A percentile compares a stretch with the other conserved stretches of the same genome.
Evolutionary conservation across 2,329 filamentous ascomycete species (phyloP).

Genomic region (Botryotinia narcissicola): DNA sequence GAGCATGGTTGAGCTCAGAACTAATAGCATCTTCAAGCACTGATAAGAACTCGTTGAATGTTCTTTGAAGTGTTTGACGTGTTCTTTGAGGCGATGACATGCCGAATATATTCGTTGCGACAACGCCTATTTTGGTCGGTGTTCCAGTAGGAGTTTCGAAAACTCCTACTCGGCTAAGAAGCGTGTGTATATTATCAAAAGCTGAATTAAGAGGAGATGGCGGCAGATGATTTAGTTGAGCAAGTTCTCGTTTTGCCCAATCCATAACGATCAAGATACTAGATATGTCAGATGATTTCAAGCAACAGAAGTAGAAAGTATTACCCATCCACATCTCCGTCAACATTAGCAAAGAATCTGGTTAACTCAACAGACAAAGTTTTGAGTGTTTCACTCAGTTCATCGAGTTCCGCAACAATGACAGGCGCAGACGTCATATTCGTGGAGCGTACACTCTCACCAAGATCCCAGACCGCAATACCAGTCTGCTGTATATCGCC

Average conservation of each 20-base stretch:
- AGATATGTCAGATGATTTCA: slow-evolving; percentile 29
- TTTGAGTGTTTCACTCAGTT: slow-evolving; percentile 81
- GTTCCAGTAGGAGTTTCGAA: slow-evolving; percentile 54
- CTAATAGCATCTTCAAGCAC: slow-evolving; percentile 88
- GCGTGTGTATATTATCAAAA: slow-evolving; percentile 79
- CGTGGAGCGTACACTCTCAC: slow-evolving; percentile 82
- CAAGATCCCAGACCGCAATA: slow-evolving; percentile 90
- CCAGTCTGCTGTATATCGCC: slow-evolving; percentile 87
- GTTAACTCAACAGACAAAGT: slow-evolving; percentile 81
- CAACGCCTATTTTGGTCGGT: slow-evolving; percentile 65
- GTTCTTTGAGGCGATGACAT: slow-evolving; percentile 78
- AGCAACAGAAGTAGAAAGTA: slow-evolving; percentile 31
- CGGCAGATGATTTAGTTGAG: slow-evolving; percentile 61
- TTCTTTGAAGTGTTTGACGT: slow-evolving; percentile 75
- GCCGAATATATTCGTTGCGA: slow-evolving; percentile 74
- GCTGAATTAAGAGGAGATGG: slow-evolving; percentile 65
- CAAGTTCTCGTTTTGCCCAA: slow-evolving; percentile 85
- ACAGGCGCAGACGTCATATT: slow-evolving; percentile 88
- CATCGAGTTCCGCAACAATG: slow-evolving; percentile 83
- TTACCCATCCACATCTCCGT: slow-evolving; percentile 84
- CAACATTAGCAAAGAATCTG: slow-evolving; percentile 88
- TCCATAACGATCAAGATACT: slow-evolving; percentile 94
- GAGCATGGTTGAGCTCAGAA: slow-evolving; percentile 76
- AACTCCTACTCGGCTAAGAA: slow-evolving; percentile 64
- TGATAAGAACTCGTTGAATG: slow-evolving; percentile 82